These are phyloP conservation scores for Xanthoceras sorbifolium DNA, from an alignment of 345 rosid species.

Conservation along the genomic window DNA sequence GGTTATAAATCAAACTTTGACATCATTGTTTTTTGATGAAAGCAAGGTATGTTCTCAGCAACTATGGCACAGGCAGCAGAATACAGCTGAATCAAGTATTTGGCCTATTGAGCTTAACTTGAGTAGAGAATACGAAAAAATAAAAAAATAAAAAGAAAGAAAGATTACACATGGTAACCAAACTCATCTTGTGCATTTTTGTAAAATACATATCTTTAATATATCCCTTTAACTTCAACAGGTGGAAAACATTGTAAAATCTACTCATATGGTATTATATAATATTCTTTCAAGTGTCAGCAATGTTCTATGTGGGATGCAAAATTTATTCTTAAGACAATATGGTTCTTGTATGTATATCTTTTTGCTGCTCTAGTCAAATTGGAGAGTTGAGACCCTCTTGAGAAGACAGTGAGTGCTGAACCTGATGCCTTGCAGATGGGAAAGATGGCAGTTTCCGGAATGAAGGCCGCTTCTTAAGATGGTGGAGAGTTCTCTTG, in stretches of 20 bases:
- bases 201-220: no score
- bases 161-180: no score
- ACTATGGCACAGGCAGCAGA: no score
- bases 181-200: no score
- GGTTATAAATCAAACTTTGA: no score
- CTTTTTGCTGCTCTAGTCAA: slow-evolving; percentile 23
- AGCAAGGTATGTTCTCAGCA: no score
- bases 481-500: slow-evolving; percentile 52
- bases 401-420: slow-evolving; percentile 60
- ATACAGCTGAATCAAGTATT: no score
- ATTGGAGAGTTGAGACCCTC: slow-evolving; percentile 66
- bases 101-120: no score
- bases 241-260: background rate
- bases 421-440: slow-evolving; percentile 56
- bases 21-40: no score
- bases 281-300: background rate
- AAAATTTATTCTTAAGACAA: background rate
- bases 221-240: no score
- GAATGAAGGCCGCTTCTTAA: slow-evolving; percentile 67
- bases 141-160: no score
- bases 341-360: background rate
- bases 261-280: background rate
- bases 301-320: background rate
- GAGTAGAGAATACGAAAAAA: no score
- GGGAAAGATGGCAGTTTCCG: slow-evolving; percentile 43